Conservation (phyloP, 1,139 yeast genomes). For the Magnusiomyces suaveolens region DNA sequence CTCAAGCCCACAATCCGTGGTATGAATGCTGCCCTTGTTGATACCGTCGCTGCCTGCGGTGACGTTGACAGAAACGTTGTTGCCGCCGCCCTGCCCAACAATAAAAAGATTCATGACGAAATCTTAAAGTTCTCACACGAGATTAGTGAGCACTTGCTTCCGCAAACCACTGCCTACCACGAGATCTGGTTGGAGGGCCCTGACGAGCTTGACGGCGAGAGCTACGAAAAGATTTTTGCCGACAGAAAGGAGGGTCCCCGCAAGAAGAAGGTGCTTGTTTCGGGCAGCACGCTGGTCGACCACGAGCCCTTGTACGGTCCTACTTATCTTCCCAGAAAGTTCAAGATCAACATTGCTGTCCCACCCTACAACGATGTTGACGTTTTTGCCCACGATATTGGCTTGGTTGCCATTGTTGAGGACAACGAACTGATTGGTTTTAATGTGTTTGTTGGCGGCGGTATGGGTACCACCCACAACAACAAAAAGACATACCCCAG, state of each 20-base stretch:
- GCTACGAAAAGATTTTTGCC: slow-evolving; percentile 63
- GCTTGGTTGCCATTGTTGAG: slow-evolving; percentile 80
- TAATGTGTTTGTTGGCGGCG: slow-evolving; percentile 92
- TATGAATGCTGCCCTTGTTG: slow-evolving; percentile 82
- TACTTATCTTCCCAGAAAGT: slow-evolving; percentile 88
- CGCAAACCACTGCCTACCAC: slow-evolving; percentile 89
- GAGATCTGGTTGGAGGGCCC: slow-evolving; percentile 92
- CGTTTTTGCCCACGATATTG: slow-evolving; percentile 92
- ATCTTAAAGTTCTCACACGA: slow-evolving; percentile 52
- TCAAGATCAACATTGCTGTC: slow-evolving; percentile 86
- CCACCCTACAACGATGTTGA: slow-evolving; percentile 97
- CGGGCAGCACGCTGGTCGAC: slow-evolving; percentile 42
- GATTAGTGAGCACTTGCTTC: slow-evolving; percentile 76
- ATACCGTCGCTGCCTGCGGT: slow-evolving; percentile 96
- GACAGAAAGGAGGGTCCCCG: slow-evolving; percentile 68
- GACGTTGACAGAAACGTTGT: slow-evolving; percentile 96
- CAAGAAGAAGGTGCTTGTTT: slow-evolving; percentile 77
- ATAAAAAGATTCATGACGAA: slow-evolving; percentile 73
- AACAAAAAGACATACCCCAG: slow-evolving; percentile 95
- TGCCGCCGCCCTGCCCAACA: slow-evolving; percentile 78
- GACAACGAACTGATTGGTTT: slow-evolving; percentile 54
- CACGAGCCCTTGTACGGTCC: slow-evolving; percentile 87
- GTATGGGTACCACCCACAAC: slow-evolving; percentile 98
- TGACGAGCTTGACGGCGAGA: slow-evolving; percentile 63
- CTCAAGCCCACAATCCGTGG: slow-evolving; percentile 88